phyloP scores from a whole-genome alignment of 1,284 basidiomycete species.

The Boletus mariae region DNA sequence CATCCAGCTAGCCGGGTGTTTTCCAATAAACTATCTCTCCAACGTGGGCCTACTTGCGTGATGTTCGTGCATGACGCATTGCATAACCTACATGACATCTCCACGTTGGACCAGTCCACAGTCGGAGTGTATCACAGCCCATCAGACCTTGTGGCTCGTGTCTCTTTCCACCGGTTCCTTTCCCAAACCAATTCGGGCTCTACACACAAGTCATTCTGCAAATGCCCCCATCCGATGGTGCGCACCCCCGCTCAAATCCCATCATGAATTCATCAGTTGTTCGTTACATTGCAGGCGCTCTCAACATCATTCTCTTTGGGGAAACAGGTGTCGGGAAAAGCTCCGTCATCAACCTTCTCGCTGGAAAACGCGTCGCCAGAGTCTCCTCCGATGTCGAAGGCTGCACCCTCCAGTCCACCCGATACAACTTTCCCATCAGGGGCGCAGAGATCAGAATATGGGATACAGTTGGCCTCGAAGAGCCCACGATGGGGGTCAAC shows the following conservation, averaged over 20 bases:
- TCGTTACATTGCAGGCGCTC: not conserved
- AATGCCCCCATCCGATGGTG: constrained; percentile 23
- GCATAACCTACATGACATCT: constrained; percentile 3
- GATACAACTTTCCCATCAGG: constrained; percentile 16
- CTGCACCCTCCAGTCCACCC: constrained; percentile 27
- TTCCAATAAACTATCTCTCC: not conserved
- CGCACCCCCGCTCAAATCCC: constrained; percentile 3
- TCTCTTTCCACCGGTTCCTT: not conserved
- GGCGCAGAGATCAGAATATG: constrained; percentile 24
- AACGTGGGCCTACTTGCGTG: constrained; percentile 10
- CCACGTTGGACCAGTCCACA: constrained; percentile 17
- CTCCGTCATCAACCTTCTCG: constrained; percentile 33
- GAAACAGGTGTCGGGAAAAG: constrained; percentile 34
- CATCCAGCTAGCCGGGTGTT: not conserved
- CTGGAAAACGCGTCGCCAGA: constrained; percentile 22
- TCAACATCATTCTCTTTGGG: constrained; percentile 31
- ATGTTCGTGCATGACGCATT: constrained; percentile 15
- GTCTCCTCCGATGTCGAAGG: constrained; percentile 26
- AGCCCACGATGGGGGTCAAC: constrained; percentile 31
- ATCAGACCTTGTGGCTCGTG: constrained; percentile 2
- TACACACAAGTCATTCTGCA: constrained; percentile 3
- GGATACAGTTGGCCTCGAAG: constrained; percentile 42
- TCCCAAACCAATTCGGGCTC: constrained; percentile 3
- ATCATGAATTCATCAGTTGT: not conserved
- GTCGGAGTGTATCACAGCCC: constrained; percentile 4